A percentile compares a stretch with the other conserved stretches of the same genome.
These are phyloP conservation scores for Ascochyta lentis DNA, from an alignment of 2,329 filamentous ascomycete species.

Conservation along the genomic window DNA sequence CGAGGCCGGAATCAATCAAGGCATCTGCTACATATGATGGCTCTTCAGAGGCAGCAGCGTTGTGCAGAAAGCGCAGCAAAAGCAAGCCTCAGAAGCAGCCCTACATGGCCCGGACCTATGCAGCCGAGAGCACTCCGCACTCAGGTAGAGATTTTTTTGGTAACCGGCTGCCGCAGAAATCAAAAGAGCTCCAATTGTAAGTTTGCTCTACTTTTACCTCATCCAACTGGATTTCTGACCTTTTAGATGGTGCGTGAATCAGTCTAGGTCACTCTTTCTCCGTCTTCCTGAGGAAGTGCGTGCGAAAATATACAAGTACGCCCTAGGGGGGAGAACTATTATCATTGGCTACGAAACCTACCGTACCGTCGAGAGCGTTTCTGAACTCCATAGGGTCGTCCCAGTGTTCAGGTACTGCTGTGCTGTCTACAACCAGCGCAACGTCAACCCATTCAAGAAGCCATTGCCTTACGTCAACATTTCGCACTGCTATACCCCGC, in stretches of 20 bases:
- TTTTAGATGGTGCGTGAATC: constrained; percentile 34
- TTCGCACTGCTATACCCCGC: constrained; percentile 21
- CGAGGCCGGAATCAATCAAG: background rate
- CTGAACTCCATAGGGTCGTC: background rate
- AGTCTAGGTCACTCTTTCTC: constrained; percentile 31
- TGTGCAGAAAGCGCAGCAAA: constrained; percentile 16
- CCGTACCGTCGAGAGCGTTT: background rate
- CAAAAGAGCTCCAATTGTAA: constrained; percentile 24
- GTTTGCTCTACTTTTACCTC: background rate
- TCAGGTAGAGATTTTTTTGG: constrained; percentile 19
- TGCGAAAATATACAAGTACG: constrained; percentile 28
- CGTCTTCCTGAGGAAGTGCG: constrained; percentile 34
- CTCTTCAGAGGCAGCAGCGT: constrained; percentile 14
- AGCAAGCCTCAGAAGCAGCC: constrained; percentile 14
- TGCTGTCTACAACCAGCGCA: constrained; percentile 19
- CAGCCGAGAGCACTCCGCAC: constrained; percentile 15
- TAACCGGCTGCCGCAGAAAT: constrained; percentile 15
- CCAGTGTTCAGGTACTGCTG: constrained; percentile 35
- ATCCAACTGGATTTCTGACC: background rate
- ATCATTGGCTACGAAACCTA: constrained; percentile 35
- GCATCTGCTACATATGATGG: background rate
- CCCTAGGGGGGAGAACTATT: constrained; percentile 36
- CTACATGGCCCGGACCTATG: constrained; percentile 23
- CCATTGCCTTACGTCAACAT: constrained; percentile 11
- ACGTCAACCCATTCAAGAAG: constrained; percentile 20